Conservation (phyloP, 2,329 filamentous ascomycete species). For the Diaporthe caulivora region DNA sequence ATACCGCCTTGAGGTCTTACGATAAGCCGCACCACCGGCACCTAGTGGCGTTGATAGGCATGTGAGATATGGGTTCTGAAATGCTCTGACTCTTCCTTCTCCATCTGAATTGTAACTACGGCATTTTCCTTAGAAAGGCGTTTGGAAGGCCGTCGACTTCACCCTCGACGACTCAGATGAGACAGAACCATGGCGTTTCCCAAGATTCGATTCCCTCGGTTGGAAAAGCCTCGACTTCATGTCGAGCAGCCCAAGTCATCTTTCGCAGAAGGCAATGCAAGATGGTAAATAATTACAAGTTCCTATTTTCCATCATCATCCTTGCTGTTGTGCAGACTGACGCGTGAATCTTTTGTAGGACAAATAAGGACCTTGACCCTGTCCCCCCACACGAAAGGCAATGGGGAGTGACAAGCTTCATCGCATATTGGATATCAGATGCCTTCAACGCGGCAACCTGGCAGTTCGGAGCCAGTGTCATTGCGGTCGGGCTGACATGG, state of each 20-base stretch:
- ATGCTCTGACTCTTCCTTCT: background rate
- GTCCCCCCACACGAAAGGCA: slow-evolving; percentile 53
- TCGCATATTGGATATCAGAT: slow-evolving; percentile 53
- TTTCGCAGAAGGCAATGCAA: slow-evolving; percentile 34
- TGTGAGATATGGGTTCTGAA: background rate
- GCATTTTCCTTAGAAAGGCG: background rate
- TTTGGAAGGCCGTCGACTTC: background rate
- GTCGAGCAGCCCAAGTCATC: slow-evolving; percentile 34
- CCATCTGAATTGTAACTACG: background rate
- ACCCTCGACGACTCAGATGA: background rate
- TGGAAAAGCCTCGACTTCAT: slow-evolving; percentile 27
- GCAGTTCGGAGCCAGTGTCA: slow-evolving; percentile 51
- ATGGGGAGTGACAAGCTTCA: slow-evolving; percentile 52
- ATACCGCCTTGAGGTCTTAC: slow-evolving; percentile 4
- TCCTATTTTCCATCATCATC: no score
- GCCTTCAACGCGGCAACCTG: slow-evolving; percentile 51
- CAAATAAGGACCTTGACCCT: slow-evolving; percentile 51
- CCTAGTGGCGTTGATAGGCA: slow-evolving; percentile 19
- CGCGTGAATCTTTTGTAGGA: slow-evolving; percentile 6
- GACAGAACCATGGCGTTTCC: background rate
- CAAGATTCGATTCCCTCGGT: slow-evolving; percentile 12
- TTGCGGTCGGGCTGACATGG: slow-evolving; percentile 52
- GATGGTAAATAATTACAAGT: slow-evolving; percentile 6
- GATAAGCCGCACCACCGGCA: slow-evolving; percentile 20
- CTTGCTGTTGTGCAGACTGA: background rate